Percentiles rank a stretch among this genome's conserved stretches.
Conservation (phyloP, 176 grass and related monocot genomes). For the Oryza meyeriana region DNA sequence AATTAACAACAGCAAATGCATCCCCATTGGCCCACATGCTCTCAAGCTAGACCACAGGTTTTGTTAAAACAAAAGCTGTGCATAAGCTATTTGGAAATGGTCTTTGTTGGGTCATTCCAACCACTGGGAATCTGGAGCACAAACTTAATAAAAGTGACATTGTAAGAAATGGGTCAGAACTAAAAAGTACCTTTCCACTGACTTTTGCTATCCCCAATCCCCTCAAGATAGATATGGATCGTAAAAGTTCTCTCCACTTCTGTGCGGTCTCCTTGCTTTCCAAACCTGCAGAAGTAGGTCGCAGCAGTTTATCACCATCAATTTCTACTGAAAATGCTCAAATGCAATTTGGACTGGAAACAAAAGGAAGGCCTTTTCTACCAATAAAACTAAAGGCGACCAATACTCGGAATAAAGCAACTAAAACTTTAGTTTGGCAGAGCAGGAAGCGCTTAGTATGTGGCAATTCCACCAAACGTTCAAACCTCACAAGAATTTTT, state of each 20-base stretch:
- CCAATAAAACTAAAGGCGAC: background rate
- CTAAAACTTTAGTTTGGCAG: background rate
- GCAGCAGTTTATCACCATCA: background rate
- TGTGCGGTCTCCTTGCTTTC: background rate
- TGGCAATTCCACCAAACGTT: background rate
- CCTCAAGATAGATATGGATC: constrained; percentile 14
- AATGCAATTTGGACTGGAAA: background rate
- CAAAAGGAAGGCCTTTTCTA: background rate
- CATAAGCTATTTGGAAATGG: constrained; percentile 13
- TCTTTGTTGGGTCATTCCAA: constrained; percentile 8
- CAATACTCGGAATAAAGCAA: background rate
- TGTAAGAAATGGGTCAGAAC: constrained; percentile 26
- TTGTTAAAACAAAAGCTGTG: constrained; percentile 1
- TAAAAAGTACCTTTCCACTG: constrained; percentile 33
- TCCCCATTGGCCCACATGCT: background rate
- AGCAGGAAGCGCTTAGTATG: background rate
- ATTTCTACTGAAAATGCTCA: background rate
- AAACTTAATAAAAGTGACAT: background rate
- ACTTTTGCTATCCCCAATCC: constrained; percentile 2
- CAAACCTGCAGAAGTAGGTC: constrained; percentile 24
- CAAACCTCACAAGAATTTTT: background rate
- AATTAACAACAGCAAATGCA: background rate
- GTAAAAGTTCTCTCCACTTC: background rate
- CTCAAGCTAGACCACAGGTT: background rate
- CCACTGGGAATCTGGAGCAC: background rate